These are phyloP conservation scores for Parmelia sp. DNA, from an alignment of 495 filamentous ascomycete species.

Conservation along the genomic window DNA sequence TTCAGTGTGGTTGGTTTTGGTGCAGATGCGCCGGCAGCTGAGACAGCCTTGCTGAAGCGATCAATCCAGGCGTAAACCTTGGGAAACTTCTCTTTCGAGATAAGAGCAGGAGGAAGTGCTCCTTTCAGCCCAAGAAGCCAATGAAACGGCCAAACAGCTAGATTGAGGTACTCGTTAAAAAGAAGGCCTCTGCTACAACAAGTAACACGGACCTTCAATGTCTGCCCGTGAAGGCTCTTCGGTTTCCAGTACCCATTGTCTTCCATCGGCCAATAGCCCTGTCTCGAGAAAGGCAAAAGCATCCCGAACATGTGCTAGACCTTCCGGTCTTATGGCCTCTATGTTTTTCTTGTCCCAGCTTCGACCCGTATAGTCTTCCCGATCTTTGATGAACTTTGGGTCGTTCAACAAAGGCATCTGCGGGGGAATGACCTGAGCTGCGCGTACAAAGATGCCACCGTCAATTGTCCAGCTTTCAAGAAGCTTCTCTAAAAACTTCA, in stretches of 20 bases:
- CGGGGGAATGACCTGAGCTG: constrained; percentile 42
- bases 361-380: constrained; percentile 39
- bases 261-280: constrained; percentile 48
- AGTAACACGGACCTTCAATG: constrained; percentile 43
- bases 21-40: constrained; percentile 24
- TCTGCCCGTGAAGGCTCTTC: constrained; percentile 47
- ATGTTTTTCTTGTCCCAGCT: constrained; percentile 32
- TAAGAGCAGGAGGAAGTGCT: constrained; percentile 38
- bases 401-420: constrained; percentile 44
- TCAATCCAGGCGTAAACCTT: constrained; percentile 50
- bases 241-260: constrained; percentile 48
- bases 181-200: neutral
- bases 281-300: constrained; percentile 47
- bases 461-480: constrained; percentile 40
- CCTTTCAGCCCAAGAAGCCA: constrained; percentile 49
- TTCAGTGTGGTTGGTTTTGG: constrained; percentile 35
- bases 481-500: constrained; percentile 33
- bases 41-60: constrained; percentile 40
- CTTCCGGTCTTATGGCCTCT: constrained; percentile 38
- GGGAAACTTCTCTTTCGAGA: constrained; percentile 43
- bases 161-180: constrained; percentile 5
- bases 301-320: constrained; percentile 37
- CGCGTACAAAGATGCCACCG: constrained; percentile 43
- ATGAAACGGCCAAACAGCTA: constrained; percentile 51
- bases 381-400: constrained; percentile 46